Percentiles rank a stretch among this genome's conserved stretches.
phyloP scores from a whole-genome alignment of 148 eudicot species.

The Silene latifolia region DNA sequence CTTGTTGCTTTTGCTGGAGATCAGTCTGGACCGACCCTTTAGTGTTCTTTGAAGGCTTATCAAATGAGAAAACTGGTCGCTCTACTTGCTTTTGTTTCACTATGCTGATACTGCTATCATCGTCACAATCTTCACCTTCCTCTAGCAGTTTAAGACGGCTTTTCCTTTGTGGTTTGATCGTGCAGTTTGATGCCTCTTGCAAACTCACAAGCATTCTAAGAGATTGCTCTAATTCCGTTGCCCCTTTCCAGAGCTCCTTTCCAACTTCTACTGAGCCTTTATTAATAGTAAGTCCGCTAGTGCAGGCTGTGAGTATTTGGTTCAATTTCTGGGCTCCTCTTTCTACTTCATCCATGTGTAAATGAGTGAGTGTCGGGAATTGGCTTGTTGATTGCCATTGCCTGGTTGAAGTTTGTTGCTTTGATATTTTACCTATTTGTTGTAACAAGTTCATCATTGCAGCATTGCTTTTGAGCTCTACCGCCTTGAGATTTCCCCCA shows the following conservation, averaged over 20 bases:
- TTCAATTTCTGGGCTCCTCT: constrained; percentile 78
- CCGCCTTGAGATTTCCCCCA: constrained; percentile 41
- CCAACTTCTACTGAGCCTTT: constrained; percentile 60
- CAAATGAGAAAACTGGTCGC: constrained; percentile 80
- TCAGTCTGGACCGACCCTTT: constrained; percentile 21
- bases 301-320: constrained; percentile 58
- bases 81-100: constrained; percentile 46
- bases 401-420: constrained; percentile 32
- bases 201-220: constrained; percentile 72
- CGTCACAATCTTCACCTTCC: constrained; percentile 52
- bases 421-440: constrained; percentile 53
- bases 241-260: constrained; percentile 72
- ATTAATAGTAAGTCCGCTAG: constrained; percentile 42
- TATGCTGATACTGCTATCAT: constrained; percentile 24
- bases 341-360: constrained; percentile 74
- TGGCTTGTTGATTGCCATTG: constrained; percentile 36
- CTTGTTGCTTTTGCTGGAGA: neutral
- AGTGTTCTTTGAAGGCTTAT: constrained; percentile 45
- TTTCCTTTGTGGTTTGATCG: constrained; percentile 38
- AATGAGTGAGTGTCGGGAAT: constrained; percentile 43
- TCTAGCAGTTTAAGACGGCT: constrained; percentile 55
- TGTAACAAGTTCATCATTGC: constrained; percentile 56
- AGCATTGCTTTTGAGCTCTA: constrained; percentile 42
- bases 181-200: constrained; percentile 66
- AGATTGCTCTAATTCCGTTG: constrained; percentile 75